Evolutionary conservation across 805 yeast genomes (phyloP).

Genomic region (Pichia heedii): DNA sequence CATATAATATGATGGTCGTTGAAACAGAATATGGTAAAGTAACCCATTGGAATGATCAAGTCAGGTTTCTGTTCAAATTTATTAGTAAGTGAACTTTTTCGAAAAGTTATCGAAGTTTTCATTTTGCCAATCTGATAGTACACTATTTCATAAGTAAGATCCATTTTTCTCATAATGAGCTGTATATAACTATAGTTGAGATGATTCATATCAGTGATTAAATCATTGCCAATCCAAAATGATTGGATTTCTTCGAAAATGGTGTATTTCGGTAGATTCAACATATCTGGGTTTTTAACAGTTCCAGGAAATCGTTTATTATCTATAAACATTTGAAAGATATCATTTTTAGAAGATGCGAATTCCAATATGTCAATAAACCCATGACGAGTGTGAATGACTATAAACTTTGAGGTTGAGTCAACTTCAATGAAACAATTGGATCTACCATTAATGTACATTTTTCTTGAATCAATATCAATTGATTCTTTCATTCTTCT

Average conservation of each 20-base stretch:
- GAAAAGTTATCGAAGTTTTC: no score
- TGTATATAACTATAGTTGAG: slow-evolving; percentile 12
- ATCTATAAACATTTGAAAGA: slow-evolving; percentile 9
- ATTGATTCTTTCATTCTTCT: neutral
- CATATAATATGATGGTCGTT: slow-evolving; percentile 13
- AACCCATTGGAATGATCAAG: slow-evolving; percentile 11
- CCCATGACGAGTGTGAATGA: slow-evolving; percentile 14
- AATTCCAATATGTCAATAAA: slow-evolving; percentile 17
- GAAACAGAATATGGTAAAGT: slow-evolving; percentile 14
- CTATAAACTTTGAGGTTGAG: slow-evolving; percentile 12
- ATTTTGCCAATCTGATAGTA: no score
- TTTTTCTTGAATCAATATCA: neutral
- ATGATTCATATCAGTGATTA: slow-evolving; percentile 11
- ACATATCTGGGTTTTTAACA: slow-evolving; percentile 4
- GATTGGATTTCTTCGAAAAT: slow-evolving; percentile 15
- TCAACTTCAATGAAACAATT: slow-evolving; percentile 18
- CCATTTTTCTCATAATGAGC: no score
- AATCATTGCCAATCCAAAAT: slow-evolving; percentile 11
- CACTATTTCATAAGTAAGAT: no score
- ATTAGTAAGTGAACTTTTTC: no score
- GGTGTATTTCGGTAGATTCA: slow-evolving; percentile 7
- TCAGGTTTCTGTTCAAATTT: no score
- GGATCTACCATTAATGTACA: slow-evolving; percentile 7
- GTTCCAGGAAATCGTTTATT: no score
- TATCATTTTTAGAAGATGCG: slow-evolving; percentile 13